Conservation (phyloP, 306 rosid genomes). For the Medicago arabica region DNA sequence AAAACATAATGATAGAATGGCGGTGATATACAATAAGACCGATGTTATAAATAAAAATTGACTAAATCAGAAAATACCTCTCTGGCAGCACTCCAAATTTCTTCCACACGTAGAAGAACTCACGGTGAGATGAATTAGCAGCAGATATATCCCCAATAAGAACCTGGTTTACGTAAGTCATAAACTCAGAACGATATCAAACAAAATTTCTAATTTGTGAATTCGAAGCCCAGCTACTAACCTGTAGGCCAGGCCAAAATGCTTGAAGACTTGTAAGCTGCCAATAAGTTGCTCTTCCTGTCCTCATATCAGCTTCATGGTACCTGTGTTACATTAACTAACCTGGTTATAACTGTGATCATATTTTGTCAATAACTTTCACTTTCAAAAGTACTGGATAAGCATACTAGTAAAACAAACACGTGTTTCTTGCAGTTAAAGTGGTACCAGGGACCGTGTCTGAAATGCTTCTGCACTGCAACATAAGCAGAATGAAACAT, state of each 20-base stretch:
- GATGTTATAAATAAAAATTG: constrained; percentile 23
- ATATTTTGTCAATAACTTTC: constrained; percentile 16
- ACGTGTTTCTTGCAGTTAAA: constrained; percentile 34
- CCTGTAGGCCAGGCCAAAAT: constrained; percentile 99
- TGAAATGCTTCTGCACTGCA: constrained; percentile 65
- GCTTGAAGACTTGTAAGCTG: constrained; percentile 99
- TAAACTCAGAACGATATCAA: constrained; percentile 42
- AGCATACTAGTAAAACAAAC: constrained; percentile 17
- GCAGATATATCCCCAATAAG: constrained; percentile 91
- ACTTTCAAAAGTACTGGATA: constrained; percentile 22
- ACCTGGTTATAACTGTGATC: constrained; percentile 40
- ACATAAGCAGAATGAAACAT: constrained; percentile 62
- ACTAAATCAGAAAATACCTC: constrained; percentile 62
- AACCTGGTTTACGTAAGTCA: constrained; percentile 62
- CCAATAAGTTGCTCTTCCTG: constrained; percentile 97
- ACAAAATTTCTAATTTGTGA: constrained; percentile 8
- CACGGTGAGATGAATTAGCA: constrained; percentile 94
- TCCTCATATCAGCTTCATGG: constrained; percentile 98
- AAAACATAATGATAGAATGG: constrained; percentile 36
- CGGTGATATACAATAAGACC: constrained; percentile 22
- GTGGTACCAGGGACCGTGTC: constrained; percentile 93
- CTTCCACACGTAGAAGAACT: constrained; percentile 87
- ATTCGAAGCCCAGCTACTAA: constrained; percentile 45
- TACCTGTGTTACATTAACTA: constrained; percentile 66
- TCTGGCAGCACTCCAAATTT: constrained; percentile 91